Conservation (phyloP, 2,329 filamentous ascomycete genomes). For the Hypomyces perniciosus region DNA sequence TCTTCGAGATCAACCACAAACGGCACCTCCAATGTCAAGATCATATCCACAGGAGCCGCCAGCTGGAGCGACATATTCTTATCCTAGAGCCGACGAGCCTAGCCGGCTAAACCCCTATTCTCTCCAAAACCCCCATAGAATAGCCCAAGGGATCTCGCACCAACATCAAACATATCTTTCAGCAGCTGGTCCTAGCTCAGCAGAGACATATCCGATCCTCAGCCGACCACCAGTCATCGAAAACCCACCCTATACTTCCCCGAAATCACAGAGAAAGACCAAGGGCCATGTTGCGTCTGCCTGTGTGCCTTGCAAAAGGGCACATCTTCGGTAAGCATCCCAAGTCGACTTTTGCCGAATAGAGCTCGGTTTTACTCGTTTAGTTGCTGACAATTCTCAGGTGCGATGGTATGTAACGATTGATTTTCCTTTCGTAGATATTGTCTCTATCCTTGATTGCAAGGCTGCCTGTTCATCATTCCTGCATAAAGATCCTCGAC, state of each 20-base stretch:
- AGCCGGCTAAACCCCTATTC: slow-evolving; percentile 21
- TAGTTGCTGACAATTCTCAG: slow-evolving; percentile 27
- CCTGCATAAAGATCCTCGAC: neutral
- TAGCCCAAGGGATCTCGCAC: slow-evolving; percentile 8
- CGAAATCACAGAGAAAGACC: slow-evolving; percentile 60
- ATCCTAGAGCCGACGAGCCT: slow-evolving; percentile 21
- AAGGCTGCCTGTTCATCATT: neutral
- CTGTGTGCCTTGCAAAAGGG: slow-evolving; percentile 79
- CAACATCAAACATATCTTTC: slow-evolving; percentile 19
- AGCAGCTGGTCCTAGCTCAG: slow-evolving; percentile 14
- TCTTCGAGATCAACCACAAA: slow-evolving; percentile 18
- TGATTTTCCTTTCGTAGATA: neutral
- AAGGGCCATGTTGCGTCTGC: slow-evolving; percentile 81
- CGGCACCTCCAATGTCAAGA: slow-evolving; percentile 21
- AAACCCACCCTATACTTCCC: slow-evolving; percentile 43
- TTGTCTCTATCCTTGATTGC: neutral
- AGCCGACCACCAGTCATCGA: slow-evolving; percentile 37
- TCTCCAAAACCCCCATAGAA: slow-evolving; percentile 16
- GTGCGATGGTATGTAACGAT: slow-evolving; percentile 55
- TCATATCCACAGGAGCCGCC: slow-evolving; percentile 23
- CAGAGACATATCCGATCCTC: slow-evolving; percentile 19
- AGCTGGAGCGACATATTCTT: slow-evolving; percentile 19
- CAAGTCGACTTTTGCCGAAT: neutral
- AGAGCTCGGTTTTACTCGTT: neutral
- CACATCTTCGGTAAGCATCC: slow-evolving; percentile 60